These are phyloP conservation scores for Hypoxylon sp. DNA, from an alignment of 2,329 filamentous ascomycete genomes.

Conservation along the genomic window DNA sequence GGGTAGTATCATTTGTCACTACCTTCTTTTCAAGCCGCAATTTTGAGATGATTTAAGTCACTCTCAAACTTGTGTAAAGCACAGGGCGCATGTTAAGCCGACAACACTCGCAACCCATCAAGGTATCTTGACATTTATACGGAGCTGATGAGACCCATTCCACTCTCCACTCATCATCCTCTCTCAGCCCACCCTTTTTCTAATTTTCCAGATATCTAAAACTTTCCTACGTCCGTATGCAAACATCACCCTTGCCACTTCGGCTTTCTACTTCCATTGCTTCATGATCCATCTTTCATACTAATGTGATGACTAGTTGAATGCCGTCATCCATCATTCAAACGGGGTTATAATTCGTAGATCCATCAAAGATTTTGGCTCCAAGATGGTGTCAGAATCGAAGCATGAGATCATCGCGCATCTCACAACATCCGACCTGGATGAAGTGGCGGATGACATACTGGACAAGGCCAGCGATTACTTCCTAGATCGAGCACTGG, in stretches of 20 bases:
- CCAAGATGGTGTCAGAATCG: conserved; percentile 59
- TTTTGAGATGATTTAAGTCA: background rate
- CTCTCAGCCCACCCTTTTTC: background rate
- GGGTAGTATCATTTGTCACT: conserved; percentile 2
- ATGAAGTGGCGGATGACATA: conserved; percentile 61
- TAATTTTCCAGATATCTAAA: background rate
- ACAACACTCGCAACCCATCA: background rate
- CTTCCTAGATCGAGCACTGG: conserved; percentile 69
- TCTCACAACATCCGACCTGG: conserved; percentile 60
- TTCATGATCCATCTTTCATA: conserved; percentile 3
- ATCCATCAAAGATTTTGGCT: conserved; percentile 63
- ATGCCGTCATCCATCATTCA: conserved; percentile 64
- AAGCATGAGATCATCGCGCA: conserved; percentile 61
- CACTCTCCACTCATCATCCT: background rate
- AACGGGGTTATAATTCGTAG: conserved; percentile 56
- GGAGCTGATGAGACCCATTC: background rate
- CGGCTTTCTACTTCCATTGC: background rate
- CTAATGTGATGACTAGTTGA: conserved; percentile 58
- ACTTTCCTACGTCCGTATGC: background rate
- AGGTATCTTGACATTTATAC: background rate
- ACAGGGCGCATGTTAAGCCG: background rate
- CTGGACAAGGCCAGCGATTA: conserved; percentile 62
- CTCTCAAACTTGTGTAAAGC: background rate
- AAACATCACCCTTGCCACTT: background rate
- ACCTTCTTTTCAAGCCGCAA: background rate